A percentile compares a stretch with the other conserved stretches of the same genome.
Evolutionary conservation across 345 rosid species (phyloP).

Genomic region (Pistacia integerrima): DNA sequence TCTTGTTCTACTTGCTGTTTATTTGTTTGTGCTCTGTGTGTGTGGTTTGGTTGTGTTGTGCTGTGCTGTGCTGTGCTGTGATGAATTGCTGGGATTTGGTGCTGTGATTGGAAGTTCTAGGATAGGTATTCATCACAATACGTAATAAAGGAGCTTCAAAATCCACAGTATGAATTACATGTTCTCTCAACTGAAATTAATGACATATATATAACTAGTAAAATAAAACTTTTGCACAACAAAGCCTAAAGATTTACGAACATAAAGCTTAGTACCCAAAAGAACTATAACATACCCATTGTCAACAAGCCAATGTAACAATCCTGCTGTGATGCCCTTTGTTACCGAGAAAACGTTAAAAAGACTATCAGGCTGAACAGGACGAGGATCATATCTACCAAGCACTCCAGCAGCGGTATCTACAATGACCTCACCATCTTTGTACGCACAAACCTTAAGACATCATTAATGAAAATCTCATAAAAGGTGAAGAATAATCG

Average conservation of each 20-base stretch:
- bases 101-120: too few relatives aligned
- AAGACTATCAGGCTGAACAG: slow-evolving; percentile 90
- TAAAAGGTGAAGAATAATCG: not conserved
- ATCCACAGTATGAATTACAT: too few relatives aligned
- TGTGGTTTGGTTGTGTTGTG: too few relatives aligned
- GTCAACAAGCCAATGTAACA: slow-evolving; percentile 93
- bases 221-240: not conserved
- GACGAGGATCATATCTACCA: slow-evolving; percentile 96
- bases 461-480: slow-evolving; percentile 14
- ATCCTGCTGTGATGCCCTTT: slow-evolving; percentile 93
- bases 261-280: not conserved
- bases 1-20: too few relatives aligned
- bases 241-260: not conserved
- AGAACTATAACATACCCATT: slow-evolving; percentile 54
- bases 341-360: slow-evolving; percentile 89
- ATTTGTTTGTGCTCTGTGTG: too few relatives aligned
- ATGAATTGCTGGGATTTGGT: too few relatives aligned
- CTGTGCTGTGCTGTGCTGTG: too few relatives aligned
- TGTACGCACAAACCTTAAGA: slow-evolving; percentile 88
- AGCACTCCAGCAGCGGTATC: slow-evolving; percentile 98
- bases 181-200: not conserved
- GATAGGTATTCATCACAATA: too few relatives aligned
- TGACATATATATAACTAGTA: not conserved
- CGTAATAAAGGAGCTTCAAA: too few relatives aligned
- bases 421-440: slow-evolving; percentile 87